phyloP scores from a whole-genome alignment of 768 basidiomycete genomes.

The Myochromella boudieri region DNA sequence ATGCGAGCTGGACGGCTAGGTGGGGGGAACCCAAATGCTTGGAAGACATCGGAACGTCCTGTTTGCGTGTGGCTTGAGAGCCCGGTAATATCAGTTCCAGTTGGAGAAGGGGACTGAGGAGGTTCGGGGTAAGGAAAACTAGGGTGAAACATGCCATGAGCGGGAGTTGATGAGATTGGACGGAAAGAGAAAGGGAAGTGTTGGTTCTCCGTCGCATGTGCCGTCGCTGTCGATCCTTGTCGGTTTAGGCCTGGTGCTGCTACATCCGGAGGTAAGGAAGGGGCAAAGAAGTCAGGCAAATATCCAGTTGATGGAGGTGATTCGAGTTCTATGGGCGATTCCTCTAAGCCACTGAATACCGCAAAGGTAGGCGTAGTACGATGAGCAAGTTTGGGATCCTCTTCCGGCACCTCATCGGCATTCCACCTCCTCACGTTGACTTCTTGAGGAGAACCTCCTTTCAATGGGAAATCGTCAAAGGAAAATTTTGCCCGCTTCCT shows the following conservation, averaged over 20 bases:
- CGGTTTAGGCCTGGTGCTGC: slow-evolving; percentile 9
- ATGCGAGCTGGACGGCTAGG: slow-evolving; percentile 39
- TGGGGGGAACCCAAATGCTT: slow-evolving; percentile 44
- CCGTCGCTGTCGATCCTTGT: slow-evolving; percentile 40
- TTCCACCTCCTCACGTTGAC: slow-evolving; percentile 4
- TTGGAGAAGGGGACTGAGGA: slow-evolving; percentile 58
- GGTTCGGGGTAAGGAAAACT: slow-evolving; percentile 54
- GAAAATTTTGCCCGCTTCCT: slow-evolving; percentile 54
- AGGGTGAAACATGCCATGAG: slow-evolving; percentile 41
- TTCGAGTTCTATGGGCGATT: slow-evolving; percentile 26
- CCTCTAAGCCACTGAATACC: slow-evolving; percentile 46
- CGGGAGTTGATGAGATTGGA: slow-evolving; percentile 54
- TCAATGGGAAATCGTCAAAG: slow-evolving; percentile 7
- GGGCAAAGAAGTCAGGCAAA: slow-evolving; percentile 52
- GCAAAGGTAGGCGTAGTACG: slow-evolving; percentile 40
- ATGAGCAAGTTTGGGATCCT: slow-evolving; percentile 18
- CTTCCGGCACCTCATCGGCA: slow-evolving; percentile 16
- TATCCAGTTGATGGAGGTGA: slow-evolving; percentile 51
- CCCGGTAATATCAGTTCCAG: slow-evolving; percentile 26
- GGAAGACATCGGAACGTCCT: slow-evolving; percentile 45
- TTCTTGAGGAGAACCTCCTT: background rate
- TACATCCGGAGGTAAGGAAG: slow-evolving; percentile 38
- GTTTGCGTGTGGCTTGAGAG: slow-evolving; percentile 28
- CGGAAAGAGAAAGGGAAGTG: slow-evolving; percentile 54
- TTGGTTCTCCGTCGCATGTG: slow-evolving; percentile 52